A percentile compares a stretch with the other conserved stretches of the same genome.
Conservation (phyloP, 257 asterid species). For the Solanum pimpinellifolium region DNA sequence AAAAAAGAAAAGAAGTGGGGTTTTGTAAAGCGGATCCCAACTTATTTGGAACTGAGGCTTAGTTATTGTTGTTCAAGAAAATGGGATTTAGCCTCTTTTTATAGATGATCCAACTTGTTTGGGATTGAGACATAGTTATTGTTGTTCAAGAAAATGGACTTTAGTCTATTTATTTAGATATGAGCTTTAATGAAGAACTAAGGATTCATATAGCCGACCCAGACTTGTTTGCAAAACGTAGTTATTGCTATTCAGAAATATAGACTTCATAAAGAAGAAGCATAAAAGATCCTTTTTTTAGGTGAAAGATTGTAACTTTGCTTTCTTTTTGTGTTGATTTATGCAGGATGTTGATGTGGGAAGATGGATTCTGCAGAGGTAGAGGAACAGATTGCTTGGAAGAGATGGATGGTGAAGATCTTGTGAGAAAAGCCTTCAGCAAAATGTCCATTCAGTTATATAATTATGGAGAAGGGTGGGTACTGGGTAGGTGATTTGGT, state of each 20-base stretch:
- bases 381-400: slow-evolving; percentile 68
- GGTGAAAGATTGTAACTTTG: background rate
- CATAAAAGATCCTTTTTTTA: background rate
- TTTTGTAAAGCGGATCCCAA: background rate
- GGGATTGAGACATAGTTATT: background rate
- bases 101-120: background rate
- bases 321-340: background rate
- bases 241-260: background rate
- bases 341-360: slow-evolving; percentile 99
- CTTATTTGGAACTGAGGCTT: background rate
- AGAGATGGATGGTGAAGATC: slow-evolving; percentile 87
- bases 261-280: background rate
- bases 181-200: background rate
- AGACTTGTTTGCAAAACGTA: background rate
- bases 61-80: background rate
- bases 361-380: slow-evolving; percentile 98
- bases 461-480: slow-evolving; percentile 99
- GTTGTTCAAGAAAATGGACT: background rate
- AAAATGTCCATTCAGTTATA: slow-evolving; percentile 97
- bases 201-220: background rate
- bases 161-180: background rate
- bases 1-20: background rate
- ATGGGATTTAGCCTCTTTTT: background rate
- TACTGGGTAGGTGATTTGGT: slow-evolving; percentile 90
- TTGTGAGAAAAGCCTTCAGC: slow-evolving; percentile 95